phyloP scores from a whole-genome alignment of 352 stramenopile genomes.

The Globisporangium nunn region DNA sequence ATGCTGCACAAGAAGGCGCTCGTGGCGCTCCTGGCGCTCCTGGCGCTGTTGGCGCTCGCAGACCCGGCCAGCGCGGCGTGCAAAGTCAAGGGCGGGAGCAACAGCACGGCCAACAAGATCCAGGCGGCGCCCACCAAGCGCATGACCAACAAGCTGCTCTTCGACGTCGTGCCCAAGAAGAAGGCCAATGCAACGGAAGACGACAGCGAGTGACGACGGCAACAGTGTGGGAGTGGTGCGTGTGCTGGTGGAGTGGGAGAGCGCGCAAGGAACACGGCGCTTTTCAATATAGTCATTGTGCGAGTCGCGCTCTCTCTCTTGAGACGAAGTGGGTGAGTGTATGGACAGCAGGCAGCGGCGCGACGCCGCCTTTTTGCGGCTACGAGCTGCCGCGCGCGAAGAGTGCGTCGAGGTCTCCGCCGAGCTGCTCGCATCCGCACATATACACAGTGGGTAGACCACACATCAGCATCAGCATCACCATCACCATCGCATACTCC shows the following conservation, averaged over 20 bases:
- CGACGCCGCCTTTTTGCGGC: no score
- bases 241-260: background rate
- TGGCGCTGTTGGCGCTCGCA: conserved; percentile 13
- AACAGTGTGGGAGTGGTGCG: background rate
- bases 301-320: background rate
- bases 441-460: background rate
- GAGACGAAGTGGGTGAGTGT: background rate
- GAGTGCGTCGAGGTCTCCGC: background rate
- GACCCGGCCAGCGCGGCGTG: conserved; percentile 16
- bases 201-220: conserved; percentile 2
- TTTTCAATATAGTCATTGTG: background rate
- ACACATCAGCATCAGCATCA: background rate
- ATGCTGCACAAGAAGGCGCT: conserved; percentile 25
- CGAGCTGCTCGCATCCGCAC: background rate
- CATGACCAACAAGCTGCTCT: conserved; percentile 25
- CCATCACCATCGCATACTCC: background rate
- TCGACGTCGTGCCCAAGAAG: conserved; percentile 18
- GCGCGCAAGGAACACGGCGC: background rate
- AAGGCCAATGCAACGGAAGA: background rate
- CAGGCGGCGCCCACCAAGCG: conserved; percentile 19
- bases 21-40: conserved; percentile 13
- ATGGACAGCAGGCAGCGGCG: background rate
- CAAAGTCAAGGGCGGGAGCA: conserved; percentile 22
- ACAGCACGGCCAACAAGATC: conserved; percentile 22
- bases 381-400: background rate